Evolutionary conservation across 2,329 filamentous ascomycete genomes (phyloP), one percentile per base, ranked within the genome.

Genomic region (Bipolaris bicolor): DNA sequence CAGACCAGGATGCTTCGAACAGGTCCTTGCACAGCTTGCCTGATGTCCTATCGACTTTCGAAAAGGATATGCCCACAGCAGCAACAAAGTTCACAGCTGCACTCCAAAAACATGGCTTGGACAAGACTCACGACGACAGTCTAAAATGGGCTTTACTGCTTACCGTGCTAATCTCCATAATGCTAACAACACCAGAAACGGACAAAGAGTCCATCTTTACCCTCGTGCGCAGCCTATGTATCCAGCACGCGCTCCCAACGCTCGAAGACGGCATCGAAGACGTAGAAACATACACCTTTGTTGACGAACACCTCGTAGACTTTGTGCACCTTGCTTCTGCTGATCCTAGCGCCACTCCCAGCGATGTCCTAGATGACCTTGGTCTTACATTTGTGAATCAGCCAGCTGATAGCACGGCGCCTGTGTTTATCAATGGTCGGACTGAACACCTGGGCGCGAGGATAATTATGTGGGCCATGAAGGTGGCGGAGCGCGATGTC

Each of bases 211-310:
- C 55, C 0, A 48, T 57, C 10, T 45, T 52, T 13, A 3, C 47
- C 1, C 63, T 62, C n/a, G 9, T 68, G 6, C 49, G 49, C 11
- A 33, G 41, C 2, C 49, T 72, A 2, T 58, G 64, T n/a, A 24
- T 37, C 1, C 37, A 22, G n/a, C 58, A 68, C 43, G 31, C 62
- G 3, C 54, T 70, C 2, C 66, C 67, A 5, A 6, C 45, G 1
- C 57, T 69, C 2, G 67, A 69, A 43, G 65, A 69, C 20, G 67
- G 67, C 7, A 68, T 69, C 39, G 64, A 67, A 46, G 67, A 69
- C 29, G 63, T 52, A 1, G 66, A 66, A 1, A 69, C 64, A 16
- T 69, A 67, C 24, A 44, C 60, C 0, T 69, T 69, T 15, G 20
- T 71, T 9, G 66, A 70, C 49, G 60, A 64, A 26, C 50, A 71